Evolutionary conservation across 1,139 yeast genomes (phyloP), one percentile per base, ranked within the genome.

Genomic region (Blastobotrys petasosporus): DNA sequence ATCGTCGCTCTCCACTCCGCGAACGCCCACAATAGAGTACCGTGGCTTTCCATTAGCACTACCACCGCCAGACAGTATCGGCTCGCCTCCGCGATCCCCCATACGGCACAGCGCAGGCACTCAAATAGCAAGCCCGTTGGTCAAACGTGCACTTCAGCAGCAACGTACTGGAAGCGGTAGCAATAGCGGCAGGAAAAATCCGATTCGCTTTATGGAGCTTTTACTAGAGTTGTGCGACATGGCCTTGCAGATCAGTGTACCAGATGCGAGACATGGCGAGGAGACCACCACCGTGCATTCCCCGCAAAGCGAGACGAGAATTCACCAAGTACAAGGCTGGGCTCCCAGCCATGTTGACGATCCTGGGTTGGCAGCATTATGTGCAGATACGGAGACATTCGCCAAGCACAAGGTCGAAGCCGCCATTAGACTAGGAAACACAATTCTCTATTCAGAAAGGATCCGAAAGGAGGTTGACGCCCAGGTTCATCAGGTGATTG

Each of bases 381-480:
- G 84, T 2, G 79, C 74, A 16, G 96, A 87, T 56, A 85, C 96
- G 0, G 77, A 78, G 51, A 61, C 59, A 1, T 62, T 84, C 32
- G 80, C 85, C 1, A 70, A 71, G 45, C 79, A 77, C 28, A 90
- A 92, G 60, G 75, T 86, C 2, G 88, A 83, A 45, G 76, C 87
- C 0, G 74, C 88, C n/a, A 70, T 80, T 15, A 71, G 97, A 55
- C 71, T 86, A 53, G 83, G 86, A 25, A 85, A 92, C 49, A 78
- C 90, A 2, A 69, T 86, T 48, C 80, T 83, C 49, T 88, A 85
- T 59, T 79, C 86, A n/a, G 84, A 84, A 52, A 81, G 81, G 56
- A 79, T 92, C 40, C 85, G 87, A 51, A 76, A 75, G 39, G 97
- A 92, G 62, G 87, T 90, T 7, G 95, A 90, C 59, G 72, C 66